A percentile compares a stretch with the other conserved stretches of the same genome.
phyloP scores from a whole-genome alignment of 1,284 basidiomycete species.

The Cutaneotrichosporon curvatum region DNA sequence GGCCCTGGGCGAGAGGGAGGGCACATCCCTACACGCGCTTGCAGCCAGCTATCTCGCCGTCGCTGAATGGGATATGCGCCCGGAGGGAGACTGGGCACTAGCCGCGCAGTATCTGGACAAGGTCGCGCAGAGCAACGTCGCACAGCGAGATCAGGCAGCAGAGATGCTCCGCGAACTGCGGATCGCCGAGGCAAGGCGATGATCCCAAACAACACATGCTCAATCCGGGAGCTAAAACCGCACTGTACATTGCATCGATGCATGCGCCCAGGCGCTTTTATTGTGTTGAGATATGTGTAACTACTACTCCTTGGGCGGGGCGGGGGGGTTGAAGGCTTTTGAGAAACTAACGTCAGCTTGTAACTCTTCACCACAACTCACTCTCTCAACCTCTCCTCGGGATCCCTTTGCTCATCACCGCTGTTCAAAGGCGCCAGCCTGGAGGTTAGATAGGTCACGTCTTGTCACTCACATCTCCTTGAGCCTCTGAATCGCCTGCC shows the following conservation, averaged over 20 bases:
- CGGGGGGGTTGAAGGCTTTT: not conserved
- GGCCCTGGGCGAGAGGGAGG: conserved; percentile 61
- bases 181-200: conserved; percentile 25
- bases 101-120: conserved; percentile 56
- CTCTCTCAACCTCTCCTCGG: conserved; percentile 35
- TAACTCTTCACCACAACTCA: conserved; percentile 7
- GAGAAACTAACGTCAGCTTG: conserved; percentile 6
- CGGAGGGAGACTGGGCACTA: conserved; percentile 34
- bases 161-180: conserved; percentile 32
- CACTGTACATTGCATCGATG: too few species aligned
- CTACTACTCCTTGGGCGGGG: not conserved
- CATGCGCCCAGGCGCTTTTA: too few species aligned
- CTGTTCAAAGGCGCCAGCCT: conserved; percentile 19
- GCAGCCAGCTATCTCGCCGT: conserved; percentile 72
- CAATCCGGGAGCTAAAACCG: too few species aligned
- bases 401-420: conserved; percentile 18
- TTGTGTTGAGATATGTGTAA: too few species aligned
- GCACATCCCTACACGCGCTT: conserved; percentile 59
- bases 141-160: conserved; percentile 37
- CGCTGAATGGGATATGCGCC: conserved; percentile 62
- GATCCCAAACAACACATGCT: too few species aligned
- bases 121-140: conserved; percentile 56
- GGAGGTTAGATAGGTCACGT: not conserved
- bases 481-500: conserved; percentile 69
- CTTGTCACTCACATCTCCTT: conserved; percentile 33